Evolutionary conservation across 768 basidiomycete genomes (phyloP).

Genomic region (Xerocomellus chrysenteron): DNA sequence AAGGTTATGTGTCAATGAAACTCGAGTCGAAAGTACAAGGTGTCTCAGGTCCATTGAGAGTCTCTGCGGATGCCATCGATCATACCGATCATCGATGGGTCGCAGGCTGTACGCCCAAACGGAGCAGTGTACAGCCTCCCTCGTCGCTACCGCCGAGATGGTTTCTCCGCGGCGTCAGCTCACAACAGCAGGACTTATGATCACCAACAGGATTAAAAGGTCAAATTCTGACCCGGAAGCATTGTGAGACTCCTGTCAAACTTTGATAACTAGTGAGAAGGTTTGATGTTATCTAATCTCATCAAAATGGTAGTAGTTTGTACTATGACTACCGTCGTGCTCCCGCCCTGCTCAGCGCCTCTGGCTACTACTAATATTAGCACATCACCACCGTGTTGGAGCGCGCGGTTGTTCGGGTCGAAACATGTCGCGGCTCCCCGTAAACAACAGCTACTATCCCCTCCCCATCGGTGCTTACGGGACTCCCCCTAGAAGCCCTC

Average conservation of each 20-base stretch:
- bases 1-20: too few relatives aligned
- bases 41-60: too few relatives aligned
- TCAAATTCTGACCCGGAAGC: not conserved
- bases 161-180: too few relatives aligned
- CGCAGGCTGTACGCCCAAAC: too few relatives aligned
- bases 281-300: conserved; percentile 19
- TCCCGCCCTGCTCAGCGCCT: not conserved
- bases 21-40: too few relatives aligned
- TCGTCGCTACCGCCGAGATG: too few relatives aligned
- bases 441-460: conserved; percentile 34
- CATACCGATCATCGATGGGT: too few relatives aligned
- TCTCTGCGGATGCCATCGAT: too few relatives aligned
- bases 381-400: not conserved
- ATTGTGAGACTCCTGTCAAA: not conserved
- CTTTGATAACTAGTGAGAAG: not conserved
- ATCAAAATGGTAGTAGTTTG: not conserved
- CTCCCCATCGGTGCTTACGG: conserved; percentile 32
- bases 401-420: not conserved
- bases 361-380: not conserved
- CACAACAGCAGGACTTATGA: too few relatives aligned
- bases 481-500: conserved; percentile 30
- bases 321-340: not conserved
- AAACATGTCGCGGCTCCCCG: conserved; percentile 26
- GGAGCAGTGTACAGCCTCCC: too few relatives aligned
- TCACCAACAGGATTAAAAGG: too few relatives aligned